Evolutionary conservation across 805 yeast species (phyloP), one percentile per base, ranked within the genome.

Genomic region (Spathaspora arborariae): DNA sequence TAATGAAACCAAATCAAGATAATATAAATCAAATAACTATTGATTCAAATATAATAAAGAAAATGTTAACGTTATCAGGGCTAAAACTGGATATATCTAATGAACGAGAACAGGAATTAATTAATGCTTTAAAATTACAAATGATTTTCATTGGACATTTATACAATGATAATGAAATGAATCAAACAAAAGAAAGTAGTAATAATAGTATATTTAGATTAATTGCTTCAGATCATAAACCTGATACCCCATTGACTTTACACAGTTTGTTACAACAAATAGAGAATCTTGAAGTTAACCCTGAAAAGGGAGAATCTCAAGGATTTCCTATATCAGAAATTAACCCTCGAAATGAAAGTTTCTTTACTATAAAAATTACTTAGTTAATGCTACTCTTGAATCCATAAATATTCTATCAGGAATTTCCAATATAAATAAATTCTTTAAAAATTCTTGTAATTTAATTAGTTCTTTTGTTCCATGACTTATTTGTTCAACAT

Each of bases 391-490:
- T 11, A 85, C 74, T 54, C 96, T 76, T 1, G 91, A 80, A 61
- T 90, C 96, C 89, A 90, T 88, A 20, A 75, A 71, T 59, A 80
- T 80, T 51, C 96, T 74, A 57, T 88, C 94, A 4, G 96, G 96
- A 26, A 86, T 78, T 16, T 72, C 79, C 41, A 91, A 71, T 41
- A 80, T 80, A 7, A 91, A 74, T 42, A 89, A 69, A 11, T 90
- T 90, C 47, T 74, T 68, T 49, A 91, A 67, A 43, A 83, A 88
- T 16, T 71, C 79, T 62, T 87, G 88, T 35, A 89, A 65, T 40
- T 65, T 70, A 41, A 81, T 67, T 51, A 91, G 67, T 45, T 83
- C 82, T 47, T 78, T 79, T 3, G 83, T 79, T 1, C 89, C 88
- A 46, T 75, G 76, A 46, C 80, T 80, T 7, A 86, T 80, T 42